Base-by-base conservation (phyloP, 257 asterid species). In the Fraxinus pennsylvanica region DNA sequence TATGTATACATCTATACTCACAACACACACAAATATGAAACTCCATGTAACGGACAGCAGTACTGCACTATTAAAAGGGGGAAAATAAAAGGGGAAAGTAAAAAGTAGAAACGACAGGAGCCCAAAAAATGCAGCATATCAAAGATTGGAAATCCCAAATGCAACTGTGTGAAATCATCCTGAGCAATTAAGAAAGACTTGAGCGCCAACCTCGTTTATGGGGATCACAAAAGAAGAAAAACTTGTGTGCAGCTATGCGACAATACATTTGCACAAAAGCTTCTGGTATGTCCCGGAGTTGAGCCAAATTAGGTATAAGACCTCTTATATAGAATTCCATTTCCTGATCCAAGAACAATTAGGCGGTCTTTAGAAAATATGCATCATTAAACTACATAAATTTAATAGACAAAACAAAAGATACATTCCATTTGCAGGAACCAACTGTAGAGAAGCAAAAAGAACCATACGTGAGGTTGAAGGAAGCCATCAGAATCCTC, bases 401-500 rank as follows among this genome's bases (percentile, higher is more conserved):
- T 39, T 67, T 27, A n/a, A 25, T 63, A 27, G 36, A 63, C 27
- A 63, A 10, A 57, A 65, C 14, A 19, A 68, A 72, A 36, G 22
- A 47, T 57, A 68, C 54, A 71, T 30, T 43, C 57, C 76, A 57
- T 65, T 54, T 36, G 71, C 76, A 54, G 67, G 52, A 43, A 73
- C 59, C 59, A 79, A 57, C 73, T 78, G 78, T 82, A 84, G 68
- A 47, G 63, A 80, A 80, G 77, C 75, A 78, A 36, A 73, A 71
- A 39, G 68, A 83, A 72, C 7, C 93, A 77, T 91, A 96, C 99
- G 86, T 92, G 96, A 79, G 98, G 97, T 79, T 91, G 99, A 81
- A 96, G 98, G 82, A 93, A 96, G 83, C 99, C 99, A 86, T 96
- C 99, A 74, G 99, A 96, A 89, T 96, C 99, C 88, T 92, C 99